These are phyloP conservation scores for Prunus kanzakura DNA, from an alignment of 306 rosid genomes.

Conservation along the genomic window DNA sequence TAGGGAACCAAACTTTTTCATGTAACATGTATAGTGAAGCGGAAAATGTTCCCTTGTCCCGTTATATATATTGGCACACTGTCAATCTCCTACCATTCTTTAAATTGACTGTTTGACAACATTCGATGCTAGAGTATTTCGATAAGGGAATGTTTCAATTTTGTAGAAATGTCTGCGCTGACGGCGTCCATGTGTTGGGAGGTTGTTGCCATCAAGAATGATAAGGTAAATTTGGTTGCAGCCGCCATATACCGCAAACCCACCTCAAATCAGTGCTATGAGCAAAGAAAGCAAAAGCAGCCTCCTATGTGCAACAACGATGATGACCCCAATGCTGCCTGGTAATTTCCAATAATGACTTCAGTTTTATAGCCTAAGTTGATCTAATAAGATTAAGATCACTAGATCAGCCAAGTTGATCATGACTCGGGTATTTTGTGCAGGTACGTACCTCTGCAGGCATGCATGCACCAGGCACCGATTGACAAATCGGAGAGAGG, in stretches of 20 bases:
- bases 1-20: constrained; percentile 1
- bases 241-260: constrained; percentile 88
- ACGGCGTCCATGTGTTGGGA: constrained; percentile 89
- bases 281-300: constrained; percentile 51
- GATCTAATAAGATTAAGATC: background rate
- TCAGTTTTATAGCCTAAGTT: background rate
- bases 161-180: constrained; percentile 63
- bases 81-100: background rate
- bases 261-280: constrained; percentile 66
- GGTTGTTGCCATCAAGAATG: constrained; percentile 74
- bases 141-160: background rate
- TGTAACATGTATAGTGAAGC: background rate
- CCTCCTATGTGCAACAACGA: constrained; percentile 80
- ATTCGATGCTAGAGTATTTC: too few species aligned
- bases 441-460: constrained; percentile 86
- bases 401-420: too few species aligned
- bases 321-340: constrained; percentile 88
- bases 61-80: background rate
- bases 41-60: background rate
- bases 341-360: constrained; percentile 31
- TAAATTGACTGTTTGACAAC: background rate
- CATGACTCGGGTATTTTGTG: background rate
- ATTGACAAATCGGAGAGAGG: constrained; percentile 55
- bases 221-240: constrained; percentile 51
- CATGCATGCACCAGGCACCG: constrained; percentile 79